A percentile compares a stretch with the other conserved stretches of the same genome.
Evolutionary conservation across 805 yeast genomes (phyloP).

Genomic region (Myxozyma monticola): DNA sequence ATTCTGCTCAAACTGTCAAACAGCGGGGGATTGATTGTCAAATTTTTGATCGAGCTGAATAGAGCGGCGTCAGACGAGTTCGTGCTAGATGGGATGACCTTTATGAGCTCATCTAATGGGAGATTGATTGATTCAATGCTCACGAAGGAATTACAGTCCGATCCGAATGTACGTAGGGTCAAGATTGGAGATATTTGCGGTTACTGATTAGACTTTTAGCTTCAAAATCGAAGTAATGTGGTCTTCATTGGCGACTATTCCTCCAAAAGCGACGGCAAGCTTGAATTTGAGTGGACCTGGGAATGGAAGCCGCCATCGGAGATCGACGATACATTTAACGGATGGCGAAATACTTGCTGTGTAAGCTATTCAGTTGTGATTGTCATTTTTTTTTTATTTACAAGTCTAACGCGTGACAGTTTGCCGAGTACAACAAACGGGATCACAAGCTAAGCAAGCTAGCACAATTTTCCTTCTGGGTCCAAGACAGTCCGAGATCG

Average conservation of each 20-base stretch:
- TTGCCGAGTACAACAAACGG: conserved; percentile 43
- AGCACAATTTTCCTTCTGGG: conserved; percentile 40
- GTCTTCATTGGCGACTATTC: conserved; percentile 40
- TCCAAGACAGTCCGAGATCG: conserved; percentile 31
- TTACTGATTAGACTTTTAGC: conserved; percentile 33
- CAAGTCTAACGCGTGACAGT: conserved; percentile 19
- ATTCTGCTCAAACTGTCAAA: conserved; percentile 20
- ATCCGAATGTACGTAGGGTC: conserved; percentile 26
- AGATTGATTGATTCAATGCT: conserved; percentile 37
- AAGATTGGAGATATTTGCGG: not conserved
- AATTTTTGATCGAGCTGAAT: conserved; percentile 13
- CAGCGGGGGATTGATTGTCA: conserved; percentile 14
- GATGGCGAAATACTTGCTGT: conserved; percentile 40
- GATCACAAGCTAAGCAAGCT: conserved; percentile 39
- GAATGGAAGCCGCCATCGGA: conserved; percentile 34
- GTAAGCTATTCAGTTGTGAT: conserved; percentile 7
- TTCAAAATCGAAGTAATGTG: conserved; percentile 43
- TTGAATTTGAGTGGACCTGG: conserved; percentile 39
- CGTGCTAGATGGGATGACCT: conserved; percentile 37
- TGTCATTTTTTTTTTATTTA: not conserved
- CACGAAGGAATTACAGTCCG: conserved; percentile 39
- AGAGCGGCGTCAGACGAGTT: not conserved
- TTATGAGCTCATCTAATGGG: conserved; percentile 35
- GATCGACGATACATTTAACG: conserved; percentile 26
- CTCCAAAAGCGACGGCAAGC: conserved; percentile 19